These are phyloP conservation scores for Helianthus tuberosus DNA, from an alignment of 129 eudicot genomes.

Conservation along the genomic window DNA sequence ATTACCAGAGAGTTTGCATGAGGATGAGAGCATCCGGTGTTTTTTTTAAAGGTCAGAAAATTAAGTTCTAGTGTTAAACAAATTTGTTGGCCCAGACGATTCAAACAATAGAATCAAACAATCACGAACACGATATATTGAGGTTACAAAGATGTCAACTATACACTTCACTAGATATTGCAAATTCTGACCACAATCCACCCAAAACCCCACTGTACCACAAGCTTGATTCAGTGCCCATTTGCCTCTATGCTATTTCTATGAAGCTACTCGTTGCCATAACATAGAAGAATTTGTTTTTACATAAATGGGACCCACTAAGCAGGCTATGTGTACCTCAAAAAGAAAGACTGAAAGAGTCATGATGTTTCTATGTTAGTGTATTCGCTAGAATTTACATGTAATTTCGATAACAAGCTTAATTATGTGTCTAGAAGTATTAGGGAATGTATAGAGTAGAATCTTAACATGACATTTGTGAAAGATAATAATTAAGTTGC, in stretches of 20 bases:
- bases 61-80: no score
- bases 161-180: constrained; percentile 8
- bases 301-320: constrained; percentile 11
- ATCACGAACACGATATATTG: no score
- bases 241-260: background rate
- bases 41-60: no score
- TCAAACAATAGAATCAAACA: no score
- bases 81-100: background rate
- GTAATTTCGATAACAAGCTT: background rate
- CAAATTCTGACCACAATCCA: background rate
- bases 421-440: constrained; percentile 6
- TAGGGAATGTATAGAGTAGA: background rate
- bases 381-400: background rate
- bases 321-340: constrained; percentile 8
- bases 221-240: no score
- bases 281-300: no score
- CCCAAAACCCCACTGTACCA: no score
- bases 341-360: background rate
- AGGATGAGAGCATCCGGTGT: no score
- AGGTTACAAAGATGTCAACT: background rate
- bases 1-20: no score
- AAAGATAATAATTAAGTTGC: background rate
- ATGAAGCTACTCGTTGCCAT: background rate
- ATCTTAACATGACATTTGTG: background rate
- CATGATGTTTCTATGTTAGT: background rate